phyloP scores from a whole-genome alignment of 202 grass and related monocot species.

The Panicum virgatum region DNA sequence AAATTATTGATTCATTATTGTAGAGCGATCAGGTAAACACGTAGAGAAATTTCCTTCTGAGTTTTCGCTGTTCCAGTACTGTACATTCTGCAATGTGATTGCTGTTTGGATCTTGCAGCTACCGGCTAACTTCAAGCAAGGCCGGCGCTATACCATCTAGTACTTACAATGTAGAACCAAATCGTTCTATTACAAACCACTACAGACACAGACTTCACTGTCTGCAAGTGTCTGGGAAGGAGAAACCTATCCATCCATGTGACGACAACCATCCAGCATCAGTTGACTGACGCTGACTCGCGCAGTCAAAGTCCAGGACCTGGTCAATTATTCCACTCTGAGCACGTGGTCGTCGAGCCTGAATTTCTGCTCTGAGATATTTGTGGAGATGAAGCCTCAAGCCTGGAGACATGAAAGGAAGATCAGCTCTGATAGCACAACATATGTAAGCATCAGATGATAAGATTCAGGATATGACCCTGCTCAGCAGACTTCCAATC shows the following conservation, averaged over 20 bases:
- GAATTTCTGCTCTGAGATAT: background rate
- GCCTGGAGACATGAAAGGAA: background rate
- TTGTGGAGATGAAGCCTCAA: background rate
- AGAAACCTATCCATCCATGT: background rate
- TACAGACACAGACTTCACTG: too few species aligned
- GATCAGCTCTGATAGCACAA: background rate
- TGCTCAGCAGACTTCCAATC: background rate
- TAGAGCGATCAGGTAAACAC: background rate
- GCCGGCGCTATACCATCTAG: too few species aligned
- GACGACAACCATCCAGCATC: background rate
- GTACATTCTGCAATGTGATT: too few species aligned
- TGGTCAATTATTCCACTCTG: background rate
- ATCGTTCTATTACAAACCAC: too few species aligned
- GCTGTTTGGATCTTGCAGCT: too few species aligned
- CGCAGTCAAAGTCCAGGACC: background rate
- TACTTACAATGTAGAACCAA: too few species aligned
- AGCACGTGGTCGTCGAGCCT: background rate
- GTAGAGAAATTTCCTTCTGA: background rate
- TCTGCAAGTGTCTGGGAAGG: background rate
- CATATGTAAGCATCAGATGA: background rate
- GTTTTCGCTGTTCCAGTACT: background rate
- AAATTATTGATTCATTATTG: background rate
- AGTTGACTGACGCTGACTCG: background rate
- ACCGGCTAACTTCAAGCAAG: too few species aligned
- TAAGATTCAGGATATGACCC: slow-evolving; percentile 7